Evolutionary conservation across 2,329 filamentous ascomycete species (phyloP), one percentile per base, ranked within the genome.

Genomic region (Cladophialophora exuberans): DNA sequence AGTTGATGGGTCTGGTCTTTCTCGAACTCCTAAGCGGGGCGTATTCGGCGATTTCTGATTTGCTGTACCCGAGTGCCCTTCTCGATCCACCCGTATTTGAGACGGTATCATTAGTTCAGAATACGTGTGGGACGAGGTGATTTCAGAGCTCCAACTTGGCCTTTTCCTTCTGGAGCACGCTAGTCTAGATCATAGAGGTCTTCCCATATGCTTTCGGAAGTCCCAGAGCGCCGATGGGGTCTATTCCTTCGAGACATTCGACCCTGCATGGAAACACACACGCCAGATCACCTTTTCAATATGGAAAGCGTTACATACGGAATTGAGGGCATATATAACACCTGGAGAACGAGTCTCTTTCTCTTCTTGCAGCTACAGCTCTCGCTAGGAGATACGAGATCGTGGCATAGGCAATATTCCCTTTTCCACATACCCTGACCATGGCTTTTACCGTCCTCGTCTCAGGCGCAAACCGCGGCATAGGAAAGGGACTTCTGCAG

Each of bases 401-500:
- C 28, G 28, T 31, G 28, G 13, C 13, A 7, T 31, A 7, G 13
- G n/a, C n/a, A 6, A 31, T 13, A 31, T 31, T 31, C 7, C 28
- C 6, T 31, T 31, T 31, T 42, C n/a, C 13, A 31, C 28, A 31
- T 31, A 7, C n/a, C 30, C 65, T 71, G 23, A 66, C 71, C 48
- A 74, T 31, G 28, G 28, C 28, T 13, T 31, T 31, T 13, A 31
- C 28, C 70, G 3, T 31, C 7, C 28, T 31, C 28, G 13, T 31
- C 28, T 31, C 28, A 31, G 70, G 71, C 23, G 64, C 64, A n/a
- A 71, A 67, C 54, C 61, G 66, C 50, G 70, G 70, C 6, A 66
- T 73, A 9, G 71, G 70, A 1, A 65, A 66, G 47, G 67, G 62
- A 35, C 68, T 72, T 22, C 57, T 60, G n/a, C 55, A 62, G 25